These are phyloP conservation scores for Mariannaea elegans DNA, from an alignment of 2,329 filamentous ascomycete species.

Conservation along the genomic window DNA sequence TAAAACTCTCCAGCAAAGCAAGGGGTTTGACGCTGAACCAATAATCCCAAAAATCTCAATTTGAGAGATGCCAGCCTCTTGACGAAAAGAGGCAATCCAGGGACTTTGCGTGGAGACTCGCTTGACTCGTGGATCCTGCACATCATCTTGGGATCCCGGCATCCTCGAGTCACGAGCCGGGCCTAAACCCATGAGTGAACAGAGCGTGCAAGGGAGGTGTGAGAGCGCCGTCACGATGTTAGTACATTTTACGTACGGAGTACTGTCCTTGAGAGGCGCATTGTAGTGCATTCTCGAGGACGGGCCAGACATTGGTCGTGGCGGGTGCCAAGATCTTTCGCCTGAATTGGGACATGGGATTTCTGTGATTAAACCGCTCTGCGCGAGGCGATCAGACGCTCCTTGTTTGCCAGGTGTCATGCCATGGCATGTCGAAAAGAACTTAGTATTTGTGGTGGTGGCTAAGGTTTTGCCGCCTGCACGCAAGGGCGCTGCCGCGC, in stretches of 20 bases:
- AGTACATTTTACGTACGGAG: constrained; percentile 27
- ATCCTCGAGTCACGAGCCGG: constrained; percentile 39
- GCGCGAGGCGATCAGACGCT: constrained; percentile 13
- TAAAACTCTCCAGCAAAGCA: neutral
- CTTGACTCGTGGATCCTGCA: constrained; percentile 50
- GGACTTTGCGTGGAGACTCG: constrained; percentile 32
- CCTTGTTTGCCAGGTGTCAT: constrained; percentile 19
- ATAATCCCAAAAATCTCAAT: neutral
- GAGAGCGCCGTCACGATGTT: constrained; percentile 19
- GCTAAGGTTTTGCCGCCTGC: neutral
- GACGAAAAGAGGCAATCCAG: constrained; percentile 22
- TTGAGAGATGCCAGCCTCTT: constrained; percentile 18
- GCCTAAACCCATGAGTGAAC: constrained; percentile 25
- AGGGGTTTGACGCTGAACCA: neutral
- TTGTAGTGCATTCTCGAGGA: constrained; percentile 20
- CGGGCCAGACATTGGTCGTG: constrained; percentile 27
- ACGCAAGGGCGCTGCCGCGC: neutral
- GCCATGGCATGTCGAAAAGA: constrained; percentile 25
- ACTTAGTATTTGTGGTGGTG: constrained; percentile 11
- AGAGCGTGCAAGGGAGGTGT: constrained; percentile 24
- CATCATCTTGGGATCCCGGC: constrained; percentile 41
- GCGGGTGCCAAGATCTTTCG: constrained; percentile 31
- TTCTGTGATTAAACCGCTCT: constrained; percentile 22
- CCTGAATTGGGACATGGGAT: constrained; percentile 23
- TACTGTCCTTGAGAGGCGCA: constrained; percentile 15